Conservation (phyloP, 1,284 basidiomycete species). For the Puccinia horiana region DNA sequence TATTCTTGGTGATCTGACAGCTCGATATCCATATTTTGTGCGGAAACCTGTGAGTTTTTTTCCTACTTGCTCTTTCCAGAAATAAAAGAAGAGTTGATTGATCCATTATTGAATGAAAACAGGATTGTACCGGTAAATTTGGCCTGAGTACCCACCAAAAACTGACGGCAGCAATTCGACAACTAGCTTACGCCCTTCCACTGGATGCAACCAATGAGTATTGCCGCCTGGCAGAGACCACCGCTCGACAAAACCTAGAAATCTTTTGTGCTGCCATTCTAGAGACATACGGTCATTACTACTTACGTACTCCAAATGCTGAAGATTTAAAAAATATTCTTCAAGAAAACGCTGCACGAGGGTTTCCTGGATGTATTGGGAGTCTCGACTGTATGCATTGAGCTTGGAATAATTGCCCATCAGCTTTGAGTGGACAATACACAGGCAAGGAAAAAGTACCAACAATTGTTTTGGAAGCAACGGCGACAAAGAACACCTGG, state of each 20-base stretch:
- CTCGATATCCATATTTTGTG: background rate
- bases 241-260: background rate
- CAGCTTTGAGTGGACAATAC: background rate
- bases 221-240: background rate
- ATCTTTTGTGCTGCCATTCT: background rate
- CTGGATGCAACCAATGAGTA: slow-evolving; percentile 30
- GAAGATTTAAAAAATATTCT: background rate
- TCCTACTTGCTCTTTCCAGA: too few species aligned
- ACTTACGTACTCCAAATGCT: background rate
- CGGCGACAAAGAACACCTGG: background rate
- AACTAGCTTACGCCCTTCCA: background rate
- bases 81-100: too few species aligned
- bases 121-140: slow-evolving; percentile 4
- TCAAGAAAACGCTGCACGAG: background rate
- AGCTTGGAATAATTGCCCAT: slow-evolving; percentile 16
- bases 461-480: slow-evolving; percentile 15
- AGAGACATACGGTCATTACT: background rate
- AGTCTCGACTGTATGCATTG: too few species aligned
- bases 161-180: background rate
- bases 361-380: slow-evolving; percentile 15
- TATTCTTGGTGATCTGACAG: background rate
- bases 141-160: slow-evolving; percentile 1
- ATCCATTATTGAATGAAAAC: background rate
- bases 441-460: slow-evolving; percentile 24
- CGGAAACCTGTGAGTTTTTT: background rate